A percentile compares a stretch with the other conserved stretches of the same genome.
These are phyloP conservation scores for Phytophthora sp. DNA, from an alignment of 352 stramenopile genomes.

Conservation along the genomic window DNA sequence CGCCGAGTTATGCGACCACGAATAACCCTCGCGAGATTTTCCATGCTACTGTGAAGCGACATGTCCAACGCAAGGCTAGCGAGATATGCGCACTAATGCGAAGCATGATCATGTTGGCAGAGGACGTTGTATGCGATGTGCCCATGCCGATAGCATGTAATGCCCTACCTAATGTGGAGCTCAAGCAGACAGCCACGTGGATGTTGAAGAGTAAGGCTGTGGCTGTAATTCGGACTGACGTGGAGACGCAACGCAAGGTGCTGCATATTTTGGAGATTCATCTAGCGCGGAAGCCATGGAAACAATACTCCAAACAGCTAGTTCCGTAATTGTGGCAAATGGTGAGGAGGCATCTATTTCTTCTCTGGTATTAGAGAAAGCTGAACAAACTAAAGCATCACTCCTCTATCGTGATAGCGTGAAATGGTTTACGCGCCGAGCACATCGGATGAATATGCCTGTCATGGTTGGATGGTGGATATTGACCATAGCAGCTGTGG, in stretches of 20 bases:
- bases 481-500: too few species aligned
- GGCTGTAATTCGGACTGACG: not conserved
- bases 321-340: not conserved
- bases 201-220: conserved; percentile 16
- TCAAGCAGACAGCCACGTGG: conserved; percentile 19
- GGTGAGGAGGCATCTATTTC: too few species aligned
- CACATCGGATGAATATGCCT: too few species aligned
- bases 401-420: too few species aligned
- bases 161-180: conserved; percentile 5
- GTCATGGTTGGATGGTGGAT: too few species aligned
- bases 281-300: not conserved
- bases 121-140: conserved; percentile 4
- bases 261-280: conserved; percentile 21
- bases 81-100: conserved; percentile 8
- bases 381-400: too few species aligned
- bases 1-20: conserved; percentile 11
- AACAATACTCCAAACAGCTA: not conserved
- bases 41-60: conserved; percentile 11
- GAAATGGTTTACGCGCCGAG: too few species aligned
- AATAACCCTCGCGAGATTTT: conserved; percentile 13
- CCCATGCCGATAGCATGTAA: not conserved
- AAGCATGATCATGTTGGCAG: conserved; percentile 14
- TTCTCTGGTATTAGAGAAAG: too few species aligned
- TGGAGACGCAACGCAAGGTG: not conserved
- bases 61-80: not conserved